These are phyloP conservation scores for Ophiostoma australiae DNA, from an alignment of 2,329 filamentous ascomycete genomes.

Conservation along the genomic window DNA sequence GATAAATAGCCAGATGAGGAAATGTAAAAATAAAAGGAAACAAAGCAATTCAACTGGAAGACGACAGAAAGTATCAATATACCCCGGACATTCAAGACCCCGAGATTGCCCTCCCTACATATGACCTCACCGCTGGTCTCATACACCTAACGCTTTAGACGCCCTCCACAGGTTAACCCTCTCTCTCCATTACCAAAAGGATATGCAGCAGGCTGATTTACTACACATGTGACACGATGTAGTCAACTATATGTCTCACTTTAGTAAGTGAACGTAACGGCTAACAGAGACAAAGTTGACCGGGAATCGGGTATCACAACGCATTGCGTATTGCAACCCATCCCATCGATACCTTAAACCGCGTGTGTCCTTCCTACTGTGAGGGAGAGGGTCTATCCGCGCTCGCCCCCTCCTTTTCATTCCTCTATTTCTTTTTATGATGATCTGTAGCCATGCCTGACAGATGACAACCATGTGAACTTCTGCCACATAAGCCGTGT, in stretches of 20 bases:
- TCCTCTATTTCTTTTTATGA: background rate
- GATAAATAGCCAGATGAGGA: too few species aligned
- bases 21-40: background rate
- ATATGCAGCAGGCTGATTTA: background rate
- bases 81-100: background rate
- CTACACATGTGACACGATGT: constrained; percentile 15
- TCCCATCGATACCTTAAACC: background rate
- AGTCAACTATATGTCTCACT: constrained; percentile 11
- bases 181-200: background rate
- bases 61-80: background rate
- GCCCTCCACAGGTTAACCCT: background rate
- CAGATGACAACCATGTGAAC: background rate
- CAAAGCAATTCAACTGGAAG: background rate
- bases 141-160: background rate
- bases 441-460: background rate
- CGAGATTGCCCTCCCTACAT: background rate
- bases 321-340: background rate
- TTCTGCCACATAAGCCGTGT: background rate
- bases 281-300: background rate
- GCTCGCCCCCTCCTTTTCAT: background rate
- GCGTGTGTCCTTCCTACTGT: background rate
- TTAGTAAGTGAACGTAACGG: background rate
- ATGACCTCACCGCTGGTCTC: constrained; percentile 14
- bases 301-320: background rate
- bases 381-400: background rate